phyloP scores from a whole-genome alignment of 495 filamentous ascomycete genomes.

The Bacidia gigantensis region DNA sequence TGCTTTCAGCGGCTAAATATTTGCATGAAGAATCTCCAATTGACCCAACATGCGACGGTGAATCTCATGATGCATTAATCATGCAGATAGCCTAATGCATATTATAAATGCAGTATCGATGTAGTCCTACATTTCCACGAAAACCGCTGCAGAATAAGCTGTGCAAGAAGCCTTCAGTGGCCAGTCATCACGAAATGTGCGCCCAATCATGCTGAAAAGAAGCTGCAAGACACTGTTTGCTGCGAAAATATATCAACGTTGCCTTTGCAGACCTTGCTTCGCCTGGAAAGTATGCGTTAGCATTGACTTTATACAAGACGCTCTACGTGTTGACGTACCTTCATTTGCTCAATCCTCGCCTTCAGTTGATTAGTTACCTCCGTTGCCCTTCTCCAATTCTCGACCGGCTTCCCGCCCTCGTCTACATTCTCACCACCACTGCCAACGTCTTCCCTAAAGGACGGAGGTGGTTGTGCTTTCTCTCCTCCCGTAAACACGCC shows the following conservation, averaged over 20 bases:
- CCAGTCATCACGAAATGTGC: no score
- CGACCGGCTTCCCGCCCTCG: constrained; percentile 45
- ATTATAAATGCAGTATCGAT: neutral
- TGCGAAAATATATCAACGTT: constrained; percentile 4
- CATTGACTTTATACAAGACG: constrained; percentile 1
- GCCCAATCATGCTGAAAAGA: no score
- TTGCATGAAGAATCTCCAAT: neutral
- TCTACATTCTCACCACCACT: constrained; percentile 9
- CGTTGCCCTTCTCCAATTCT: constrained; percentile 96
- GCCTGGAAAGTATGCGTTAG: constrained; percentile 20
- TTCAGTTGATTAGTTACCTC: constrained; percentile 97
- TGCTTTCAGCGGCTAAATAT: neutral
- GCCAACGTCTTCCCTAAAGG: constrained; percentile 8
- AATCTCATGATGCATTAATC: no score
- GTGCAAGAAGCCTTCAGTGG: constrained; percentile 7
- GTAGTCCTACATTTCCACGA: neutral
- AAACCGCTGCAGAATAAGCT: neutral
- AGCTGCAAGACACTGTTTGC: neutral
- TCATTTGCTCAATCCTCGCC: constrained; percentile 85
- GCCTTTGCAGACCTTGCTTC: constrained; percentile 22
- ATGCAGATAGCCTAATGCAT: neutral
- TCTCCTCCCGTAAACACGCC: constrained; percentile 30
- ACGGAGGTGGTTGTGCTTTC: constrained; percentile 13
- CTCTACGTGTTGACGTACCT: constrained; percentile 32
- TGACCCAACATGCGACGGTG: no score